Percentiles rank a stretch among this genome's conserved stretches.
Conservation (phyloP, 768 basidiomycete genomes). For the Lactarius sanguifluus region DNA sequence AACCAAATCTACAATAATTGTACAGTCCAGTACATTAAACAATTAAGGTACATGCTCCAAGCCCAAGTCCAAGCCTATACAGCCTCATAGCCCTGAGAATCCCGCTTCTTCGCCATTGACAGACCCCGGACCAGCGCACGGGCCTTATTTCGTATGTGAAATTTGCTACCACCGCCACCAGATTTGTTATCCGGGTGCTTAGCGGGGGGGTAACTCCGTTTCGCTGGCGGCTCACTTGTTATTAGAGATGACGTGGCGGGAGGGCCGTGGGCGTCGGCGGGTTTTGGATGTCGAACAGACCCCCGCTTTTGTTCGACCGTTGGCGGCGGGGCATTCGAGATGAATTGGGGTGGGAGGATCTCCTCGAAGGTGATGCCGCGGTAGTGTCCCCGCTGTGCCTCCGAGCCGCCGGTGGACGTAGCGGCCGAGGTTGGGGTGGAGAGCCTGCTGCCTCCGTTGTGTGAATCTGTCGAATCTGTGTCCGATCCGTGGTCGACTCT, state of each 20-base stretch:
- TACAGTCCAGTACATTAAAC: neutral
- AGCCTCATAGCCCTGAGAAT: neutral
- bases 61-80: neutral
- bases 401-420: neutral
- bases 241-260: neutral
- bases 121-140: slow-evolving; percentile 7
- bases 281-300: neutral
- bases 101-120: slow-evolving; percentile 2
- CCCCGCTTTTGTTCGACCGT: neutral
- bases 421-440: neutral
- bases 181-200: neutral
- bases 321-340: slow-evolving; percentile 16
- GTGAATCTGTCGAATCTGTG: neutral
- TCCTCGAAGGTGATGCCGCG: slow-evolving; percentile 25
- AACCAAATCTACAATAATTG: neutral
- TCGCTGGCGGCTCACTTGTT: neutral
- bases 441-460: neutral
- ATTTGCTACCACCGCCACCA: slow-evolving; percentile 2
- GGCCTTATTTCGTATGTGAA: neutral
- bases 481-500: neutral
- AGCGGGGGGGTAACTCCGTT: neutral
- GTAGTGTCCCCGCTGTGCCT: slow-evolving; percentile 5
- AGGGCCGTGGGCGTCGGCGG: neutral
- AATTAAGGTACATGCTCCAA: neutral
- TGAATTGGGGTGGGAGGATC: slow-evolving; percentile 11